phyloP scores from a whole-genome alignment of 306 rosid species.

The Lotus japonicus region DNA sequence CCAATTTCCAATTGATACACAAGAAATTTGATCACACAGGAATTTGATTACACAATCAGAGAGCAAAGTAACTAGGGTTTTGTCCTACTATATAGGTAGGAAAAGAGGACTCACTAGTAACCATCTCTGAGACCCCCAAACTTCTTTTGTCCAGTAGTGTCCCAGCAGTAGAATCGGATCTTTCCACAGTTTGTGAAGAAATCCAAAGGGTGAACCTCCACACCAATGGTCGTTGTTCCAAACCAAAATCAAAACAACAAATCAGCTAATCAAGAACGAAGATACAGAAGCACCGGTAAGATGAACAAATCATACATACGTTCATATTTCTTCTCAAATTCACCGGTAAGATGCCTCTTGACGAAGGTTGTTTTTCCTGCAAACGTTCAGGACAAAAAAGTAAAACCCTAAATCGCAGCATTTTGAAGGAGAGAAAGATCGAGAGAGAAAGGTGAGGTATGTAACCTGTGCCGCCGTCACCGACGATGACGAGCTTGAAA shows the following conservation, averaged over 20 bases:
- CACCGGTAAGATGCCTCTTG: conserved; percentile 72
- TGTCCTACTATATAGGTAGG: neutral
- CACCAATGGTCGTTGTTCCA: conserved; percentile 62
- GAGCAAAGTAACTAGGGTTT: neutral
- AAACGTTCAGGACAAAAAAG: neutral
- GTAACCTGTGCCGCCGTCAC: conserved; percentile 80
- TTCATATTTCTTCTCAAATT: conserved; percentile 71
- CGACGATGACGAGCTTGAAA: conserved; percentile 81
- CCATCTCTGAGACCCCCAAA: conserved; percentile 73
- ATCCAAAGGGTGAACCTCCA: conserved; percentile 70
- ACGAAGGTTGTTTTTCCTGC: conserved; percentile 74
- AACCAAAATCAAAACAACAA: neutral
- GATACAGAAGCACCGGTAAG: no score
- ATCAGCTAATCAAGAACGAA: no score
- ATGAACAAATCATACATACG: conserved; percentile 30
- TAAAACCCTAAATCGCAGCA: neutral
- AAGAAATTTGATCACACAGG: neutral
- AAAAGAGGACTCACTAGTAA: conserved; percentile 38
- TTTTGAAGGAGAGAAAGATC: neutral
- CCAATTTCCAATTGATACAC: no score
- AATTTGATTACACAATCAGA: no score
- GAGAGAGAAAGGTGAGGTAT: neutral
- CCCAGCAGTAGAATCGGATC: conserved; percentile 74
- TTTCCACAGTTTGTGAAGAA: conserved; percentile 69
- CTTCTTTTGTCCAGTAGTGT: conserved; percentile 68